Evolutionary conservation across 495 filamentous ascomycete species (phyloP).

Genomic region (Oidiodendron maius): DNA sequence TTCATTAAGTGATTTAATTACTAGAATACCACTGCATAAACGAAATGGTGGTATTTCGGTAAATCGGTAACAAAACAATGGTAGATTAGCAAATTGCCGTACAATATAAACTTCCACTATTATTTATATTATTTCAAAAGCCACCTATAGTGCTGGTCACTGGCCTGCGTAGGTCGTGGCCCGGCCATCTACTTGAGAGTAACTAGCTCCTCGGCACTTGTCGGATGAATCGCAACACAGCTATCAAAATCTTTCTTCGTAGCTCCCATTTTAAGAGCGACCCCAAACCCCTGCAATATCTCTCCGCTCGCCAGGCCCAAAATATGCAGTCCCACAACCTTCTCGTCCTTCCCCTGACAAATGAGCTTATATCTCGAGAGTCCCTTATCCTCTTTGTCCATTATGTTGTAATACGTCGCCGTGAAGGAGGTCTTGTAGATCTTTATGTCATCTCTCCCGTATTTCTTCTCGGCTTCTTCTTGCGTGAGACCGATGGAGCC

Average conservation of each 20-base stretch:
- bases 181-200: constrained; percentile 25
- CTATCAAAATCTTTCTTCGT: constrained; percentile 92
- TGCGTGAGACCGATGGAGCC: constrained; percentile 72
- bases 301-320: constrained; percentile 56
- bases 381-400: constrained; percentile 62
- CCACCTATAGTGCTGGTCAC: no score
- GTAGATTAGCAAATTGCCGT: no score
- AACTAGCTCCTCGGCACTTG: constrained; percentile 85
- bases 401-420: constrained; percentile 78
- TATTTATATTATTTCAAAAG: no score
- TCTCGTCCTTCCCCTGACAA: constrained; percentile 65
- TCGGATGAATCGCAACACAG: constrained; percentile 92
- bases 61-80: no score
- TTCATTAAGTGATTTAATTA: no score
- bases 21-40: no score
- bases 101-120: no score
- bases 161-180: no score
- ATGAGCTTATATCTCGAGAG: constrained; percentile 74
- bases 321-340: constrained; percentile 77
- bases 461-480: constrained; percentile 64
- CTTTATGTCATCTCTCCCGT: constrained; percentile 67
- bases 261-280: constrained; percentile 96
- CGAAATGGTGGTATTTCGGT: no score
- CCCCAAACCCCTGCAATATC: constrained; percentile 92
- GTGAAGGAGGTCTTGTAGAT: constrained; percentile 69